phyloP scores from a whole-genome alignment of 75 land plant species.

The Pinus albicaulis region DNA sequence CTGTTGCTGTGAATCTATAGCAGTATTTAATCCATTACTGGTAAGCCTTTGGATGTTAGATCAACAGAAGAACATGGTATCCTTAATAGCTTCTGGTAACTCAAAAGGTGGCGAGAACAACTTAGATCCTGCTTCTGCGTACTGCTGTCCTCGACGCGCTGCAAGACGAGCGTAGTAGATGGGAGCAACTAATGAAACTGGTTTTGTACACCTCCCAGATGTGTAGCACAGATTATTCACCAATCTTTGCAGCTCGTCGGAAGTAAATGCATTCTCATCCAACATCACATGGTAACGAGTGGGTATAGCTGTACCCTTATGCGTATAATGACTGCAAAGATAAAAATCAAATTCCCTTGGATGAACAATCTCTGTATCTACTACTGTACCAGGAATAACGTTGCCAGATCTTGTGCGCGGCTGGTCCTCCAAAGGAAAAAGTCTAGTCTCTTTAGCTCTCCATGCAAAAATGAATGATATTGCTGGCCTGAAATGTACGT shows the following conservation, averaged over 20 bases:
- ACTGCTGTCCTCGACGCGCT: conserved; percentile 48
- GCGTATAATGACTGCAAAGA: conserved; percentile 50
- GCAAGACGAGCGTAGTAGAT: conserved; percentile 69
- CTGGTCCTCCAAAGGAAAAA: conserved; percentile 18
- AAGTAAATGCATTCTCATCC: conserved; percentile 45
- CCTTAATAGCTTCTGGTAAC: background rate
- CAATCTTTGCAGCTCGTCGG: conserved; percentile 44
- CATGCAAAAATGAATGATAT: conserved; percentile 35
- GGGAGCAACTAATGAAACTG: conserved; percentile 61
- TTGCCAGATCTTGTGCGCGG: conserved; percentile 22
- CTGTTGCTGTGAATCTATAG: too few species aligned
- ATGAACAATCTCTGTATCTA: conserved; percentile 36
- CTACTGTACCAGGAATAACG: conserved; percentile 57
- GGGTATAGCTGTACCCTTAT: conserved; percentile 50
- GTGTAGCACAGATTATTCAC: conserved; percentile 55
- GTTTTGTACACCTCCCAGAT: conserved; percentile 50
- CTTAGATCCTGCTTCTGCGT: conserved; percentile 17
- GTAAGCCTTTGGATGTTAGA: too few species aligned
- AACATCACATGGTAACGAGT: conserved; percentile 44
- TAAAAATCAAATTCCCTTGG: conserved; percentile 52
- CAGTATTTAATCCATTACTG: too few species aligned
- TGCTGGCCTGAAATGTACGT: conserved; percentile 20
- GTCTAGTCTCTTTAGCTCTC: conserved; percentile 47
- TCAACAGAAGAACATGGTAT: conserved; percentile 5
- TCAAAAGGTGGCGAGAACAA: background rate